Percentiles rank a stretch among this genome's conserved stretches.
Conservation (phyloP, 164 flowering plant genomes). For the Macadamia tetraphylla region DNA sequence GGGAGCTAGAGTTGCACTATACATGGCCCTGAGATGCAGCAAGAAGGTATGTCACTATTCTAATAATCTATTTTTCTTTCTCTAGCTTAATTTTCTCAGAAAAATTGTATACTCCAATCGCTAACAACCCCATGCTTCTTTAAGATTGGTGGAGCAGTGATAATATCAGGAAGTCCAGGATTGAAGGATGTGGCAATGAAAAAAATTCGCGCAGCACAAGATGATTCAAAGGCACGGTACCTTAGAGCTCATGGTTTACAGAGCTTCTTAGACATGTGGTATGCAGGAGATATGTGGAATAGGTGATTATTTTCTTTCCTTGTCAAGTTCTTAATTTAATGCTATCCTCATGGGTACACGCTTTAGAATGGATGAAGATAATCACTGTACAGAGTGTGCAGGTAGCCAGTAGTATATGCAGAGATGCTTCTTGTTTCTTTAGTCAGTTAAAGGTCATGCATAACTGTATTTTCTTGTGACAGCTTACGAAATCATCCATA, state of each 20-base stretch:
- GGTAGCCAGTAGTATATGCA: not conserved
- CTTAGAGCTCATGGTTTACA: slow-evolving; percentile 54
- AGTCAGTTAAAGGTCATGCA: not conserved
- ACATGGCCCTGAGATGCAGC: slow-evolving; percentile 60
- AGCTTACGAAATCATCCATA: slow-evolving; percentile 82
- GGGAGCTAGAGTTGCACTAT: slow-evolving; percentile 90
- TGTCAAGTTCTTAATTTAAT: not conserved
- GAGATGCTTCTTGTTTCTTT: not conserved
- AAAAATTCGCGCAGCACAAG: slow-evolving; percentile 51
- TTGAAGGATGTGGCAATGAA: slow-evolving; percentile 41
- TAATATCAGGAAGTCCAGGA: slow-evolving; percentile 98
- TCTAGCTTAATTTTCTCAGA: not conserved
- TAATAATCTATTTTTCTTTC: slow-evolving; percentile 6
- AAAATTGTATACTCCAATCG: not conserved
- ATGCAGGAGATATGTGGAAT: slow-evolving; percentile 62
- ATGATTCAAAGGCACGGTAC: slow-evolving; percentile 56
- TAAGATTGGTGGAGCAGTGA: slow-evolving; percentile 63
- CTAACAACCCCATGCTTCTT: slow-evolving; percentile 7
- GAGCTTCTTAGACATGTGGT: slow-evolving; percentile 68
- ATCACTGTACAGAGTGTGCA: no score
- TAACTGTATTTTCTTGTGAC: slow-evolving; percentile 17
- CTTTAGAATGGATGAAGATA: no score
- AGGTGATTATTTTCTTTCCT: slow-evolving; percentile 39
- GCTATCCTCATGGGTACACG: not conserved
- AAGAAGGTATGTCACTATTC: slow-evolving; percentile 39